Evolutionary conservation across 345 rosid genomes (phyloP).

Genomic region (Litchi chinensis): DNA sequence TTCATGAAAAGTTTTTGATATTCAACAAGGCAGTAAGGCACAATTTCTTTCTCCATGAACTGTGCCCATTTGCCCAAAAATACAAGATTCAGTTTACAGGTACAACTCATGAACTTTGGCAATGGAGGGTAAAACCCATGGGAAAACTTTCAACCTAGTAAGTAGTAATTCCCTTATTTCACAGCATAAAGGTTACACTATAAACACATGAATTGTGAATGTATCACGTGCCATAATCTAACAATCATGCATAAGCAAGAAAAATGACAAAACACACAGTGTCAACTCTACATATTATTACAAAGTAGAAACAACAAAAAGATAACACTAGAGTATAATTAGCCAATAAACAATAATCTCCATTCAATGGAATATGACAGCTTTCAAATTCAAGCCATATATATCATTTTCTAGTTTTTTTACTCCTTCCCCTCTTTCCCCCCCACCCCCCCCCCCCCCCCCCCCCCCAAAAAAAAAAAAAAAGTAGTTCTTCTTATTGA

Average conservation of each 20-base stretch:
- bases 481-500: not conserved
- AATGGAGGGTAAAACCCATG: not conserved
- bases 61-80: not conserved
- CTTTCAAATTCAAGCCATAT: constrained; percentile 1
- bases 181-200: not conserved
- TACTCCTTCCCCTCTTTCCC: no score
- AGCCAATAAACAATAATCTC: not conserved
- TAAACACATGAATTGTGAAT: not conserved
- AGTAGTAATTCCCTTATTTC: not conserved
- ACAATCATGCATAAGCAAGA: not conserved
- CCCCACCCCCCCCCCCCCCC: not conserved
- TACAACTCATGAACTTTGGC: not conserved
- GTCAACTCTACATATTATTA: not conserved
- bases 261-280: not conserved
- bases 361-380: not conserved
- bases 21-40: not conserved
- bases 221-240: not conserved
- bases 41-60: not conserved
- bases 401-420: constrained; percentile 6
- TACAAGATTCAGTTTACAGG: constrained; percentile 4
- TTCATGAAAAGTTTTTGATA: not conserved
- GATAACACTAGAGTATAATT: not conserved
- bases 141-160: constrained; percentile 1
- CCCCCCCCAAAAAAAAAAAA: not conserved
- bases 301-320: not conserved